Evolutionary conservation across 1,284 basidiomycete genomes (phyloP), one percentile per base, ranked within the genome.

Genomic region (Schizopora paradoxa): DNA sequence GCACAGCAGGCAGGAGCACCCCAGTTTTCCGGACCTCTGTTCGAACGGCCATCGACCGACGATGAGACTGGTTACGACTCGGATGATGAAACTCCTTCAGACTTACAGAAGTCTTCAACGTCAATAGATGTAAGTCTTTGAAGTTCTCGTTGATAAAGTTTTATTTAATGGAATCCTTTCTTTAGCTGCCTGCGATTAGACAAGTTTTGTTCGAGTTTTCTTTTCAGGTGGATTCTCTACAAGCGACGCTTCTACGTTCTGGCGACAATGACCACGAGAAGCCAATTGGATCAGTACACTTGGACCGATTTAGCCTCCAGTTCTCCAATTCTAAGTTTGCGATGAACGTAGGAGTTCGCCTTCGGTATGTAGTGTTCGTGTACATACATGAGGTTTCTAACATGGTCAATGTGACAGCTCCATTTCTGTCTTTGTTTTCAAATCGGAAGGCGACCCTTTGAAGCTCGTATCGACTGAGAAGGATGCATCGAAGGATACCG

Each of bases 171-270:
- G 55, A 16, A 49, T 48, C 14, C 23, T 26, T 40, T 36, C 27
- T 35, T 36, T 51, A 79, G 76, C 67, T 65, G 45, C 69, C 68
- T 6, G 81, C 83, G 51, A 62, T 88, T 31, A 82, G 79, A 54
- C 96, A 98, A 60, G 86, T 87, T 58, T 76, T 78, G 1, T 91
- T 99, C 55, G 90, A 97, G 65, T 73, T 99, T 53, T 73, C 86
- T 41, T 98, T 99, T 66, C 73, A 82, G 28, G 97, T 99, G 29
- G 91, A 93, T 47, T 79, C 79, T 44, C 72, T 99, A n/a, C 77
- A 86, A 44, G 91, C 86, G 0, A 82, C 86, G 3, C 72, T 99
- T 43, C 92, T 77, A 58, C 90, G 89, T 53, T 78, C 82, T 2
- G 67, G 66, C 32, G 61, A 68, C 27, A 72, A 79, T 41, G 79